A percentile compares a stretch with the other conserved stretches of the same genome.
phyloP scores from a whole-genome alignment of 176 grass and related monocot genomes.

The Dactylis glomerata region DNA sequence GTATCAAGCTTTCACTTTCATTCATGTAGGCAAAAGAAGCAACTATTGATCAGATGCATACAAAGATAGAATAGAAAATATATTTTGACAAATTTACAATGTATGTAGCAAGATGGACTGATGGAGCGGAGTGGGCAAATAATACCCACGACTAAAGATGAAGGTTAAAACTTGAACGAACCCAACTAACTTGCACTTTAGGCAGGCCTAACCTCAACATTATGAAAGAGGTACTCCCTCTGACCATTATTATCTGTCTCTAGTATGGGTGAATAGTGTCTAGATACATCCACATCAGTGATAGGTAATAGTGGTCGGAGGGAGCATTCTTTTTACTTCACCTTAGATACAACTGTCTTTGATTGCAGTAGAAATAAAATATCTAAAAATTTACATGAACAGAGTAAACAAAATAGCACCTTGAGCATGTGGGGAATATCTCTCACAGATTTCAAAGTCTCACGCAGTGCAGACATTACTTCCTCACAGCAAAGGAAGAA shows the following conservation, averaged over 20 bases:
- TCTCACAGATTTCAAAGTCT: slow-evolving; percentile 93
- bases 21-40: slow-evolving; percentile 1
- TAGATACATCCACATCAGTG: no score
- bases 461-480: slow-evolving; percentile 76
- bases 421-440: slow-evolving; percentile 92
- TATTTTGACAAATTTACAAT: slow-evolving; percentile 11
- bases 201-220: slow-evolving; percentile 1
- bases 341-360: slow-evolving; percentile 20
- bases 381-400: slow-evolving; percentile 5
- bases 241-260: no score
- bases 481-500: slow-evolving; percentile 97
- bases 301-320: no score
- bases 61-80: neutral
- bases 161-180: slow-evolving; percentile 8
- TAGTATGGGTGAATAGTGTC: no score
- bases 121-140: neutral
- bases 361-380: slow-evolving; percentile 11
- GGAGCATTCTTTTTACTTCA: slow-evolving; percentile 13
- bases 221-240: neutral
- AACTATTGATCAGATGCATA: neutral
- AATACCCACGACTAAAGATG: neutral
- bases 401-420: slow-evolving; percentile 40
- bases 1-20: slow-evolving; percentile 7
- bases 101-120: neutral
- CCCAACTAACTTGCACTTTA: neutral